These are phyloP conservation scores for Metschnikowia gelsemii DNA, from an alignment of 805 yeast species.

Conservation along the genomic window DNA sequence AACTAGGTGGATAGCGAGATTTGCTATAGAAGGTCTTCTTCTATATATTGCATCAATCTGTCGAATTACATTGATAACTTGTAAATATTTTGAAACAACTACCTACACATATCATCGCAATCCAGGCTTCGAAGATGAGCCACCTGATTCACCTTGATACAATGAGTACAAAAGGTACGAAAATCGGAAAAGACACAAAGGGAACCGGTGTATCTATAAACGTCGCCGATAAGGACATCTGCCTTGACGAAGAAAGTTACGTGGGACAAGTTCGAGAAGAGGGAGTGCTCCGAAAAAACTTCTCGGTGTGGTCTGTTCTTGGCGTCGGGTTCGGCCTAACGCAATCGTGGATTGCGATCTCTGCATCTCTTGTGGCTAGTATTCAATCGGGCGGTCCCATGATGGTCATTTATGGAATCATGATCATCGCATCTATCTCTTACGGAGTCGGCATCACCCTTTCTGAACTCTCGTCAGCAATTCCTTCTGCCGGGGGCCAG, in stretches of 20 bases:
- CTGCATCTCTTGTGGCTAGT: constrained; percentile 41
- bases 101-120: too few species aligned
- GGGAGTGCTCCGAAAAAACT: constrained; percentile 34
- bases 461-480: constrained; percentile 40
- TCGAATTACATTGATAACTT: too few species aligned
- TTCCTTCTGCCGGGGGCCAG: constrained; percentile 46
- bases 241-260: constrained; percentile 12
- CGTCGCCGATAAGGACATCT: constrained; percentile 15
- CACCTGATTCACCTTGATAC: too few species aligned
- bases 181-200: too few species aligned
- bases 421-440: constrained; percentile 38
- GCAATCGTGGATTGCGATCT: constrained; percentile 45
- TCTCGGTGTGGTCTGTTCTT: constrained; percentile 39
- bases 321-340: constrained; percentile 44
- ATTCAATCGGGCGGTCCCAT: constrained; percentile 44
- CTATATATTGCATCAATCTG: too few species aligned
- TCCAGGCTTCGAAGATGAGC: too few species aligned
- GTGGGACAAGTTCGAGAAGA: constrained; percentile 7
- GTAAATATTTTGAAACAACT: too few species aligned
- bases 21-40: too few species aligned
- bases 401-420: constrained; percentile 42
- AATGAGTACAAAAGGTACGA: too few species aligned
- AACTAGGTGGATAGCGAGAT: too few species aligned
- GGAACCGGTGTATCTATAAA: too few species aligned
- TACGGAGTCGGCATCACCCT: constrained; percentile 39